phyloP scores from a whole-genome alignment of 768 basidiomycete species.

The Gloeophyllum trabeum region DNA sequence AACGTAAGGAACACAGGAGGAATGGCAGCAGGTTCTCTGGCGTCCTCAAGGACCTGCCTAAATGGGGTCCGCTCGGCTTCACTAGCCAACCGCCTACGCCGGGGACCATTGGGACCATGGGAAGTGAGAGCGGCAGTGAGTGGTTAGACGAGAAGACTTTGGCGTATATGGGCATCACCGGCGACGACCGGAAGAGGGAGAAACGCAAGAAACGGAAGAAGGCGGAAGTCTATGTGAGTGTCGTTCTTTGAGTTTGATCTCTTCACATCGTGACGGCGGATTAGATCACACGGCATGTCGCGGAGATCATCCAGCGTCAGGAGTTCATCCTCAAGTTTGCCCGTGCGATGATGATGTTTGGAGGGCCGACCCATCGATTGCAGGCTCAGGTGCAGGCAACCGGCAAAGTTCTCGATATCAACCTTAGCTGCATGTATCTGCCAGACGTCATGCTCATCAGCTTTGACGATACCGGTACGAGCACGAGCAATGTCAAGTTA shows the following conservation, averaged over 20 bases:
- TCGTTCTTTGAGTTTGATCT: neutral
- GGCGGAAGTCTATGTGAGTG: slow-evolving; percentile 64
- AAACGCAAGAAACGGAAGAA: slow-evolving; percentile 50
- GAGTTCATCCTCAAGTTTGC: slow-evolving; percentile 80
- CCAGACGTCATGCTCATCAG: slow-evolving; percentile 71
- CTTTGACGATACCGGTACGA: slow-evolving; percentile 72
- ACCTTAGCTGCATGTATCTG: slow-evolving; percentile 63
- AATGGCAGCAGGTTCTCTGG: slow-evolving; percentile 20
- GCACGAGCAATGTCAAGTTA: slow-evolving; percentile 74
- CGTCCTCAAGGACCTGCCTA: slow-evolving; percentile 27
- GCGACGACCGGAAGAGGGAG: slow-evolving; percentile 7
- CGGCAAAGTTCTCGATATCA: slow-evolving; percentile 67
- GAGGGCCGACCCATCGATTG: slow-evolving; percentile 73
- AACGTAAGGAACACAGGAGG: neutral
- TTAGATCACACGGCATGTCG: slow-evolving; percentile 77
- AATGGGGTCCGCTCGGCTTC: neutral
- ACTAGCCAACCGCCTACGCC: neutral
- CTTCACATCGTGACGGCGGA: neutral
- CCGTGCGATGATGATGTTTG: slow-evolving; percentile 85
- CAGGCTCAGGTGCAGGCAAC: slow-evolving; percentile 75
- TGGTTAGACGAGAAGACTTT: neutral
- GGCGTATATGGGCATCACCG: neutral
- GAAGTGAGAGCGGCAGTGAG: neutral
- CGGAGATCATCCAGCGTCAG: slow-evolving; percentile 70
- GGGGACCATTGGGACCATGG: neutral